Conservation (phyloP, 2,329 filamentous ascomycete species). For the Alternaria arbusti region DNA sequence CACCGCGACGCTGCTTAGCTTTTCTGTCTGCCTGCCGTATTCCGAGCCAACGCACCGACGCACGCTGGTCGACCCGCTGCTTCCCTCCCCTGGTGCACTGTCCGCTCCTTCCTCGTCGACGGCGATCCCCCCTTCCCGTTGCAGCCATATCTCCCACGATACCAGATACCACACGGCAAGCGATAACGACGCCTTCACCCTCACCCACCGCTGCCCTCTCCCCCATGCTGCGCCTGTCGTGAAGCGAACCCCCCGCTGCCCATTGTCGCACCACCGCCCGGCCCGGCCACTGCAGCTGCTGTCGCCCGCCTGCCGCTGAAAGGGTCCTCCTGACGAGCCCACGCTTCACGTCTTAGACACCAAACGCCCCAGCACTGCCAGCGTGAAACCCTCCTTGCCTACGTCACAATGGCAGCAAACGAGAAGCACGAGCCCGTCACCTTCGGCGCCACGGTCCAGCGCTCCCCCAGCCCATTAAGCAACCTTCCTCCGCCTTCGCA, state of each 20-base stretch:
- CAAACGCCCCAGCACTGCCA: slow-evolving; percentile 13
- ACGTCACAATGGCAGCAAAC: slow-evolving; percentile 37
- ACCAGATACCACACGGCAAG: neutral
- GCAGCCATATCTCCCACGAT: neutral
- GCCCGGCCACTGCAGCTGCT: slow-evolving; percentile 19
- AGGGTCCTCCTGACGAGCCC: slow-evolving; percentile 13
- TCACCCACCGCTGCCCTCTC: neutral
- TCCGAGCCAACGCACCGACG: neutral
- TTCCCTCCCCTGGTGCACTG: neutral
- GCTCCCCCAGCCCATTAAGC: slow-evolving; percentile 23
- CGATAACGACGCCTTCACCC: neutral
- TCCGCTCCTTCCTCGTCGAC: slow-evolving; percentile 4
- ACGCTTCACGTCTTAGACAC: neutral
- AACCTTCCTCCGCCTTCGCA: slow-evolving; percentile 16
- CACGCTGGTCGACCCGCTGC: slow-evolving; percentile 1
- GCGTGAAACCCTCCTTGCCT: slow-evolving; percentile 13
- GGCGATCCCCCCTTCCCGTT: slow-evolving; percentile 21
- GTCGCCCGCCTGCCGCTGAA: slow-evolving; percentile 12
- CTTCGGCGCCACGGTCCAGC: slow-evolving; percentile 53
- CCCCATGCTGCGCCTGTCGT: slow-evolving; percentile 4
- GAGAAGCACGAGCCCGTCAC: slow-evolving; percentile 45
- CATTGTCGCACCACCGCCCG: neutral
- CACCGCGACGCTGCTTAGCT: slow-evolving; percentile 4
- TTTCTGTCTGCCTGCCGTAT: slow-evolving; percentile 6
- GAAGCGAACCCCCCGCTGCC: neutral